Conservation (phyloP, 2,329 filamentous ascomycete species). For the Claviceps monticola region DNA sequence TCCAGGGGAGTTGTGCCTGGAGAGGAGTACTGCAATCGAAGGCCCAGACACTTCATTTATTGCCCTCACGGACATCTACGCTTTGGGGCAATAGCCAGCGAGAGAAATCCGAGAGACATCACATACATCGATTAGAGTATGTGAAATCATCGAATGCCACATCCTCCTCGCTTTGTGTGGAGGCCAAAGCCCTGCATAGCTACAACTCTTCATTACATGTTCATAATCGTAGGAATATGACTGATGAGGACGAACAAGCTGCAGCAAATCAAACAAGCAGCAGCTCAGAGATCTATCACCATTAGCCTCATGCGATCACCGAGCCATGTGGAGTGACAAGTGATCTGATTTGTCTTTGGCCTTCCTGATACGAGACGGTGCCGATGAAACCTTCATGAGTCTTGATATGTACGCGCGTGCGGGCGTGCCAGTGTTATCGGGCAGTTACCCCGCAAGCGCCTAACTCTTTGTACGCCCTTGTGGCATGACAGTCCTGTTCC, state of each 20-base stretch:
- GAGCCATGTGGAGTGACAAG: background rate
- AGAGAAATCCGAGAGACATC: no score
- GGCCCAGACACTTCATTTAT: no score
- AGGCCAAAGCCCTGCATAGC: background rate
- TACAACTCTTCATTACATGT: background rate
- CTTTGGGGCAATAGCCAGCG: no score
- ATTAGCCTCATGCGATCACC: background rate
- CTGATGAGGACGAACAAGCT: no score
- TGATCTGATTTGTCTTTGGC: background rate
- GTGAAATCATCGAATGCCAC: background rate
- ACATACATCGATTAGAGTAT: background rate
- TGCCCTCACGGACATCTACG: no score
- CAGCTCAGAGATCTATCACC: background rate
- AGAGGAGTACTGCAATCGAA: no score
- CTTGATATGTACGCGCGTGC: background rate
- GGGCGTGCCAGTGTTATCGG: no score
- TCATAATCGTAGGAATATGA: no score
- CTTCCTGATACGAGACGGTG: background rate
- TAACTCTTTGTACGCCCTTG: background rate
- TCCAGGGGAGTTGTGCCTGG: no score
- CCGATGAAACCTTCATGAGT: background rate
- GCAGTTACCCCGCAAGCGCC: background rate
- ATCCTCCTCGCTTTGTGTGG: background rate
- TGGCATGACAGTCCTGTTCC: background rate
- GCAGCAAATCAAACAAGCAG: background rate